Evolutionary conservation across 192 early-diverging fungal species (phyloP).

Genomic region (Coemansia sp.): DNA sequence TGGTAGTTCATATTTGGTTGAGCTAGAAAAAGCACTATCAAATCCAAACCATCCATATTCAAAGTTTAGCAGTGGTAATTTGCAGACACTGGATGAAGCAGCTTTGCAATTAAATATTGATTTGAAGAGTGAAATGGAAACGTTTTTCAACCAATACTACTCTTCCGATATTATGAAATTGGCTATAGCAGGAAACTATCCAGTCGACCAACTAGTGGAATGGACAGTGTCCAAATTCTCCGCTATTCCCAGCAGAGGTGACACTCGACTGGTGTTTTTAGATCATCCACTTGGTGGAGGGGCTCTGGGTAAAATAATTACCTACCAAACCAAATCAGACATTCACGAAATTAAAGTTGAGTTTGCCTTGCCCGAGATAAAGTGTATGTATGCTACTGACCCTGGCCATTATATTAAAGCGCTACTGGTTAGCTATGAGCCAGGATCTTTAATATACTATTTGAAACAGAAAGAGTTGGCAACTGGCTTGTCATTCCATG

Average conservation of each 20-base stretch:
- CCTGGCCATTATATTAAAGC: neutral
- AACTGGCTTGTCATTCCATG: neutral
- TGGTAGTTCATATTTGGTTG: slow-evolving; percentile 33
- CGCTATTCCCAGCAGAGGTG: slow-evolving; percentile 67
- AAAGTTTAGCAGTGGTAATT: slow-evolving; percentile 80
- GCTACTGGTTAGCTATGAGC: too few relatives aligned
- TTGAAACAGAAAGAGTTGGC: neutral
- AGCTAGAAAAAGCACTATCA: neutral
- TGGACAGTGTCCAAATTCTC: slow-evolving; percentile 82
- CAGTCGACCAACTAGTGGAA: slow-evolving; percentile 66
- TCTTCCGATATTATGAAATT: slow-evolving; percentile 92
- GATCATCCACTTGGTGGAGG: slow-evolving; percentile 66
- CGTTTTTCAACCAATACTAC: slow-evolving; percentile 83
- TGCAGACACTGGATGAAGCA: slow-evolving; percentile 69
- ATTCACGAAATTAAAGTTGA: slow-evolving; percentile 62
- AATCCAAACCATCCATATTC: slow-evolving; percentile 72
- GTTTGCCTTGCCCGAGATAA: slow-evolving; percentile 80
- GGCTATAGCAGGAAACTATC: slow-evolving; percentile 81
- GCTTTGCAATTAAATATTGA: slow-evolving; percentile 57
- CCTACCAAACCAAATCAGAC: slow-evolving; percentile 62
- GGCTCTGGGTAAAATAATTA: slow-evolving; percentile 66
- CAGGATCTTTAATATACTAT: neutral
- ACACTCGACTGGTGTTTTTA: slow-evolving; percentile 57
- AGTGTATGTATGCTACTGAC: slow-evolving; percentile 16
- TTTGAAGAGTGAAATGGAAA: slow-evolving; percentile 72